These are phyloP conservation scores for Trichoderma lentiforme DNA, from an alignment of 2,329 filamentous ascomycete genomes.

Conservation along the genomic window DNA sequence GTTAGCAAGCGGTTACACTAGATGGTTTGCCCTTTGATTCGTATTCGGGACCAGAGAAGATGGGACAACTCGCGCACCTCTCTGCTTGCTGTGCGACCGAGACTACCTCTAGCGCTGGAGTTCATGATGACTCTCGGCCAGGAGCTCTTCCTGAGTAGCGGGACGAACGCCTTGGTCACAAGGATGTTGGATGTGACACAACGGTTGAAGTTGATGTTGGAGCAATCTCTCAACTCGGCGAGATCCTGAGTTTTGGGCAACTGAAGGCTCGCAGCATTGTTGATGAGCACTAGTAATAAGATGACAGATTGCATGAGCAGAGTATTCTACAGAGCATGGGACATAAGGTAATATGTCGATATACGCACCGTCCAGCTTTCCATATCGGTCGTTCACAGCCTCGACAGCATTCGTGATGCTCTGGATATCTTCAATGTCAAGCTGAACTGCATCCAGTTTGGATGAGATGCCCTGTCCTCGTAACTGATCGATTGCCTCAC, in stretches of 20 bases:
- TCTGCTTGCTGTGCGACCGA: slow-evolving; percentile 20
- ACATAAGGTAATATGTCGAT: not conserved
- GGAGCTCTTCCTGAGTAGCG: slow-evolving; percentile 14
- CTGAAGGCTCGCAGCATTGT: slow-evolving; percentile 18
- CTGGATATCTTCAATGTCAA: slow-evolving; percentile 22
- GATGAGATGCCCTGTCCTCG: not conserved
- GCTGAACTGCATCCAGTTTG: slow-evolving; percentile 13
- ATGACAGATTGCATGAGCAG: not conserved
- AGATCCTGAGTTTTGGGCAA: not conserved
- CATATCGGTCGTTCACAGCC: slow-evolving; percentile 19
- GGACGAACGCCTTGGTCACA: slow-evolving; percentile 18
- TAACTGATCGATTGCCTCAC: slow-evolving; percentile 3
- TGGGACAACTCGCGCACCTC: slow-evolving; percentile 1
- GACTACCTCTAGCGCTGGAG: slow-evolving; percentile 21
- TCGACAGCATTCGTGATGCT: slow-evolving; percentile 18
- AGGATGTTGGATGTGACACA: slow-evolving; percentile 20
- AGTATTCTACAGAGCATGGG: not conserved
- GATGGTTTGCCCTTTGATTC: not conserved
- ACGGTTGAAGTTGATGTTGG: slow-evolving; percentile 21
- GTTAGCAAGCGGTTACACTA: not conserved
- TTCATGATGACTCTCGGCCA: slow-evolving; percentile 22
- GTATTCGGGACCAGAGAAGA: not conserved
- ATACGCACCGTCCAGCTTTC: slow-evolving; percentile 22
- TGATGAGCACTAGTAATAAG: not conserved
- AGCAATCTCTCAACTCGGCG: slow-evolving; percentile 7